A percentile compares a stretch with the other conserved stretches of the same genome.
Conservation (phyloP, 805 yeast genomes). For the Saturnispora hagleri region DNA sequence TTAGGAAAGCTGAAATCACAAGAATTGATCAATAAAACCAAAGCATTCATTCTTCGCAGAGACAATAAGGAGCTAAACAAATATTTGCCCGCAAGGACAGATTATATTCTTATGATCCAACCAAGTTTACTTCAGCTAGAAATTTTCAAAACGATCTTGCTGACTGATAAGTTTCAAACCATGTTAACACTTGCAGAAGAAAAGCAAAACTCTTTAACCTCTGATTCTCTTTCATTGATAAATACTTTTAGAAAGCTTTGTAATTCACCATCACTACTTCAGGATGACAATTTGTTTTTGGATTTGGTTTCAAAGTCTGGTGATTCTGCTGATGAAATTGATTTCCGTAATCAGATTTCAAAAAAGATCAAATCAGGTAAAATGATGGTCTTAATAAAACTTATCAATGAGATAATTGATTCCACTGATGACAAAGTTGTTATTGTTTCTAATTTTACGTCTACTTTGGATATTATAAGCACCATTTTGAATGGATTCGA, state of each 20-base stretch:
- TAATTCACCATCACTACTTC: conserved; percentile 64
- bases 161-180: conserved; percentile 28
- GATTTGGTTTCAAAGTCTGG: conserved; percentile 19
- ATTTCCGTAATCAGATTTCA: conserved; percentile 24
- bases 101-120: conserved; percentile 64
- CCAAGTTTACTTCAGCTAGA: conserved; percentile 57
- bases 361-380: conserved; percentile 48
- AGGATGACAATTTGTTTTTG: conserved; percentile 39
- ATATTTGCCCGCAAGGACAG: conserved; percentile 67
- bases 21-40: conserved; percentile 57
- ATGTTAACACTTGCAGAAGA: conserved; percentile 20
- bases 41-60: conserved; percentile 62
- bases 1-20: conserved; percentile 54
- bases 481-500: conserved; percentile 39
- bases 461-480: conserved; percentile 74
- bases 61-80: conserved; percentile 46
- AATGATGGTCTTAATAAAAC: conserved; percentile 45
- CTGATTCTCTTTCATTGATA: conserved; percentile 46
- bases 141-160: conserved; percentile 43
- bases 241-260: conserved; percentile 72
- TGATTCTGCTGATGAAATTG: conserved; percentile 14
- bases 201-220: conserved; percentile 1
- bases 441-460: conserved; percentile 78
- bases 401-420: conserved; percentile 40
- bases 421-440: conserved; percentile 63